Percentiles rank a stretch among this genome's conserved stretches.
Evolutionary conservation across 768 basidiomycete species (phyloP).

Genomic region (Asterophora lycoperdoides): DNA sequence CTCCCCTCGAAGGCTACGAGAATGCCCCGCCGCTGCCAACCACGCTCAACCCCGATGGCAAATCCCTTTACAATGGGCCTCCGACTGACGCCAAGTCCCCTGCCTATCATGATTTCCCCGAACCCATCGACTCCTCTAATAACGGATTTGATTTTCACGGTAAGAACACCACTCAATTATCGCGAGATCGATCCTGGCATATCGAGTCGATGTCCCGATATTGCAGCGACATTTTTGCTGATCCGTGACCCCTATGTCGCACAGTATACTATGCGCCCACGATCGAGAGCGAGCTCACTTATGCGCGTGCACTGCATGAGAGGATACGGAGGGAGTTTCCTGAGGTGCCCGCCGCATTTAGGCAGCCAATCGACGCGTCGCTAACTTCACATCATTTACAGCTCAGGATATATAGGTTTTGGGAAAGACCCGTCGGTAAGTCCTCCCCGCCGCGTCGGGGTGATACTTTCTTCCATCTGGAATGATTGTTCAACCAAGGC

Average conservation of each 20-base stretch:
- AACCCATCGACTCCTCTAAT: constrained; percentile 47
- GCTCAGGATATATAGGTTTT: constrained; percentile 59
- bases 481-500: neutral
- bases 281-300: constrained; percentile 38
- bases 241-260: neutral
- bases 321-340: constrained; percentile 62
- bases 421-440: constrained; percentile 60
- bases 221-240: no score
- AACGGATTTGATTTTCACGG: constrained; percentile 76
- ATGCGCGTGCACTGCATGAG: constrained; percentile 55
- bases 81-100: constrained; percentile 39
- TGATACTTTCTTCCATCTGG: no score
- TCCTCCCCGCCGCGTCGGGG: neutral
- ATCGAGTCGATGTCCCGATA: no score
- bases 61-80: constrained; percentile 45
- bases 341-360: no score
- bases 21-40: constrained; percentile 39
- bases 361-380: neutral
- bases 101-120: constrained; percentile 51
- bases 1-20: constrained; percentile 37
- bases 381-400: constrained; percentile 20
- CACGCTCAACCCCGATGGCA: constrained; percentile 48
- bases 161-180: constrained; percentile 24
- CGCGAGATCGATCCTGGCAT: neutral
- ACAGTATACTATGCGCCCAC: constrained; percentile 61